Conservation (phyloP, 306 rosid genomes). For the Trifolium pratense region DNA sequence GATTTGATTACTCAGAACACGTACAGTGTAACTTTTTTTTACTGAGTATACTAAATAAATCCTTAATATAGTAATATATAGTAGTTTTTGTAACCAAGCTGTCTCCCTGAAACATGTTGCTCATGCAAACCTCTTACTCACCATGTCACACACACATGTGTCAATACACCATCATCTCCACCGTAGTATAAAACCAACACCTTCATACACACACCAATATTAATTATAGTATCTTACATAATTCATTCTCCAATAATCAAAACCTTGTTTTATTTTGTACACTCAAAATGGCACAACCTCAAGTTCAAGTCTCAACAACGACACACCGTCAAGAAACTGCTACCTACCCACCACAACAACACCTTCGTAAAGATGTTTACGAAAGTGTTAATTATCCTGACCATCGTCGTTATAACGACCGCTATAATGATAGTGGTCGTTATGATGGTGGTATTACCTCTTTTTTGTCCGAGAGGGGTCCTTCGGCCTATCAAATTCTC, state of each 20-base stretch:
- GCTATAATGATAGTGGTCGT: neutral
- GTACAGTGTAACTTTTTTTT: too few relatives aligned
- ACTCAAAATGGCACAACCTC: slow-evolving; percentile 62
- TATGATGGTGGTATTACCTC: slow-evolving; percentile 14
- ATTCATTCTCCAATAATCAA: neutral
- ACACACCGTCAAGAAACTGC: slow-evolving; percentile 31
- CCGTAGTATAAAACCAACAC: slow-evolving; percentile 42
- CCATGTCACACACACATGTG: slow-evolving; percentile 64
- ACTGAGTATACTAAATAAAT: too few relatives aligned
- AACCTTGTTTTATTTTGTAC: neutral
- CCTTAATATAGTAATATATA: too few relatives aligned
- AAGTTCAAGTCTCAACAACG: slow-evolving; percentile 60
- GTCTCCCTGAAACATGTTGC: slow-evolving; percentile 70
- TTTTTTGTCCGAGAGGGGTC: slow-evolving; percentile 34
- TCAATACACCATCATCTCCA: slow-evolving; percentile 45
- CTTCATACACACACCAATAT: neutral
- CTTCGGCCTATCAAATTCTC: slow-evolving; percentile 51
- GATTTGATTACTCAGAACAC: too few relatives aligned
- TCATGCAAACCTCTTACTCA: slow-evolving; percentile 75
- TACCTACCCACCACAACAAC: neutral
- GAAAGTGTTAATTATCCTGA: neutral
- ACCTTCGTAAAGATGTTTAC: neutral
- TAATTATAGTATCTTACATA: neutral
- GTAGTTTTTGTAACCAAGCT: neutral
- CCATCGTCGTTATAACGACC: neutral